Evolutionary conservation across 2,329 filamentous ascomycete genomes (phyloP), one percentile per base, ranked within the genome.

Genomic region (Ophiostoma sp.): DNA sequence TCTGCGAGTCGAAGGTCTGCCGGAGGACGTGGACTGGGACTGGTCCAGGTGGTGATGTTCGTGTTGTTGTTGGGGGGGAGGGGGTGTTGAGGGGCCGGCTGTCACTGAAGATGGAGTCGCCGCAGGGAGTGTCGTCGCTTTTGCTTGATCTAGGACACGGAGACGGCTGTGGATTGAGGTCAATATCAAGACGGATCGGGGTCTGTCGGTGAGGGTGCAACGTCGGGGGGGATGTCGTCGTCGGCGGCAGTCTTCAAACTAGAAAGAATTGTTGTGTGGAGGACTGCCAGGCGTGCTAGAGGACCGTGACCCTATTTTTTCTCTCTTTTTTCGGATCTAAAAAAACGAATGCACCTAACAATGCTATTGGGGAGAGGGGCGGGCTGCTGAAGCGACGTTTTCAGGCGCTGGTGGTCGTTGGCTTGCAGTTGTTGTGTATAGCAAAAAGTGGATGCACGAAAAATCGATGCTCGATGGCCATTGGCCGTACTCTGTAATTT

Each of bases 291-390:
- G 55, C 55, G 41, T 62, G 58, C 58, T 41, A 5, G 12, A 62
- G 38, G 38, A 41, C 41, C 58, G 58, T 62, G 58, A 62, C 58
- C 58, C 58, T 41, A 62, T 41, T 62, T 62, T 58, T 41, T 62
- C 38, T 62, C 58, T 38, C 58, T 62, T 63, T 63, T 63, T 63
- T 41, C 38, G 55, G 55, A 60, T 60, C 55, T 60, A 38, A 60
- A 60, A 60, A 58, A 58, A 14, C n/a, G 27, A 60, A 60, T 60
- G 27, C 55, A 60, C 55, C 55, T 27, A 60, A 60, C 38, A 60
- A 60, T 60, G 55, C 55, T 60, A 60, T 40, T 60, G 55, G 27
- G 45, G 55, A 60, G 60, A 40, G 60, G 60, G 60, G 60, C 12
- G 14, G 38, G 8, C 38, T 63, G 60, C 38, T 41, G 5, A 6